A percentile compares a stretch with the other conserved stretches of the same genome.
Evolutionary conservation across 805 yeast genomes (phyloP).

Genomic region (Candida schatavii): DNA sequence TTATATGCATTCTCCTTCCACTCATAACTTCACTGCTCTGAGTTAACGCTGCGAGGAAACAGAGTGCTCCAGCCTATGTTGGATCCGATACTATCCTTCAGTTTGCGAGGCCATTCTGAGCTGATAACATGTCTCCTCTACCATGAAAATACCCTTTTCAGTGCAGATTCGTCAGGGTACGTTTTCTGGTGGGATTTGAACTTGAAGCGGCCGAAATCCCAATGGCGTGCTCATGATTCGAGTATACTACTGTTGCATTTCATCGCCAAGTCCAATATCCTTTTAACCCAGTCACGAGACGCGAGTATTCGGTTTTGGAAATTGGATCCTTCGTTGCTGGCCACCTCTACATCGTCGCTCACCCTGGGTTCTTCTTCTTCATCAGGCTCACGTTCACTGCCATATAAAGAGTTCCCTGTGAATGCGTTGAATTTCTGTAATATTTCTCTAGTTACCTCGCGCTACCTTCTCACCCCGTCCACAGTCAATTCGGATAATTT

Average conservation of each 20-base stretch:
- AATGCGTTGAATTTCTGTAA: conserved; percentile 73
- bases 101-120: conserved; percentile 21
- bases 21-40: too few relatives aligned
- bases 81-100: conserved; percentile 10
- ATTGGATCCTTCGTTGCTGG: conserved; percentile 12
- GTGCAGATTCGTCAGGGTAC: conserved; percentile 65
- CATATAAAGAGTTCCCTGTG: conserved; percentile 47
- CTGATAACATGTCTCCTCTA: conserved; percentile 13
- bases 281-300: conserved; percentile 70
- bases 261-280: conserved; percentile 13
- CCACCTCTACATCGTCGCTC: conserved; percentile 2
- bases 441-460: conserved; percentile 37
- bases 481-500: conserved; percentile 60
- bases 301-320: conserved; percentile 51
- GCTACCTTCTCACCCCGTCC: conserved; percentile 53
- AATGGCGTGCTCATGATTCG: conserved; percentile 60
- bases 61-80: too few relatives aligned
- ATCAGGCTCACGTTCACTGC: conserved; percentile 5
- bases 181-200: conserved; percentile 62
- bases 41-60: too few relatives aligned
- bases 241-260: conserved; percentile 46
- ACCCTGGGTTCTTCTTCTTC: not conserved
- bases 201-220: conserved; percentile 51
- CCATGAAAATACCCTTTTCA: conserved; percentile 28
- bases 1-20: too few relatives aligned